phyloP scores from a whole-genome alignment of 2,329 filamentous ascomycete species.

The Claviceps fusiformis region DNA sequence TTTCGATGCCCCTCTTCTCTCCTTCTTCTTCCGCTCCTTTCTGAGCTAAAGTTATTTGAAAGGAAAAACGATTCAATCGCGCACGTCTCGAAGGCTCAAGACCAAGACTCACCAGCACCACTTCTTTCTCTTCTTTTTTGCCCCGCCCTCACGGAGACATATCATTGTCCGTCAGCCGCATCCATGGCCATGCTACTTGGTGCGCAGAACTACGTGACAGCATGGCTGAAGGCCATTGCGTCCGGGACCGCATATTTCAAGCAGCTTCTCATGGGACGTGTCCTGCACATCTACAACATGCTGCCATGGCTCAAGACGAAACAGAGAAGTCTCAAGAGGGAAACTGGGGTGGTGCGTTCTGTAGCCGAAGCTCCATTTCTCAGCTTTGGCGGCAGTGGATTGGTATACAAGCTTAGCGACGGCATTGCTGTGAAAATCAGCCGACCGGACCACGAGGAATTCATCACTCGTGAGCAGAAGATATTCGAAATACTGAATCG shows the following conservation, averaged over 20 bases:
- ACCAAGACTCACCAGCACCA: neutral
- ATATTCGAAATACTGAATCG: conserved; percentile 5
- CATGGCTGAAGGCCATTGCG: neutral
- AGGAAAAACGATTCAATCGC: too few relatives aligned
- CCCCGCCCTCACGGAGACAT: too few relatives aligned
- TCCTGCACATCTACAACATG: neutral
- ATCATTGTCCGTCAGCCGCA: neutral
- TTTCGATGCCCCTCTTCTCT: too few relatives aligned
- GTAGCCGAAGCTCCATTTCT: too few relatives aligned
- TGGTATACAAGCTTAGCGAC: conserved; percentile 5
- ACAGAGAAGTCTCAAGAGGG: neutral
- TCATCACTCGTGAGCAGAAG: conserved; percentile 1
- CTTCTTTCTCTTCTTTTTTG: too few relatives aligned
- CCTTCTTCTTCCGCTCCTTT: too few relatives aligned
- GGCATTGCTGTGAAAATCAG: conserved; percentile 6
- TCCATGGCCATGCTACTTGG: neutral
- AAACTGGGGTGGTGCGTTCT: too few relatives aligned
- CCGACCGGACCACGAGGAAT: conserved; percentile 2
- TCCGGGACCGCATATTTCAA: neutral
- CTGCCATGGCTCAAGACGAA: neutral
- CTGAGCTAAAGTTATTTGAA: too few relatives aligned
- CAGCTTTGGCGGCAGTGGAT: conserved; percentile 5
- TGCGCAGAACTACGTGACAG: neutral
- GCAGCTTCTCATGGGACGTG: neutral
- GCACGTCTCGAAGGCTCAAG: too few relatives aligned